Conservation (phyloP, 768 basidiomycete species). For the Macrolepiota fuliginosa region DNA sequence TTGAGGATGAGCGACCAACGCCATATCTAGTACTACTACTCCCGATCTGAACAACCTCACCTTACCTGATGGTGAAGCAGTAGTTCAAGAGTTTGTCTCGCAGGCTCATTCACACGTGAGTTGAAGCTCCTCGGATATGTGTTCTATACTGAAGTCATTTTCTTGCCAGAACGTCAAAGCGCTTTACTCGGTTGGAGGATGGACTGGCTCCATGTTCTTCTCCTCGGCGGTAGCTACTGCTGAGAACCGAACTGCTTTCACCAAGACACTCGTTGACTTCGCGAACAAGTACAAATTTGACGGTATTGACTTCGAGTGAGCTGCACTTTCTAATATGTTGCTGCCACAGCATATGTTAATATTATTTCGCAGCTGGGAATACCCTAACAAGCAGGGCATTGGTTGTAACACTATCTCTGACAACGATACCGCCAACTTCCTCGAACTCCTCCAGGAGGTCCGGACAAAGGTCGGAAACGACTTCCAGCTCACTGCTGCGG, state of each 20-base stretch:
- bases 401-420: conserved; percentile 63
- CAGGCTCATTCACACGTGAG: conserved; percentile 41
- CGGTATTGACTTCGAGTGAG: conserved; percentile 56
- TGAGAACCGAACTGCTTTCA: conserved; percentile 59
- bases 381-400: conserved; percentile 66
- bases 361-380: conserved; percentile 67
- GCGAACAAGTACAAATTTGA: conserved; percentile 51
- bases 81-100: conserved; percentile 56
- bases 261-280: conserved; percentile 52
- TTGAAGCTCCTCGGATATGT: not conserved
- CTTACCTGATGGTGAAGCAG: conserved; percentile 39
- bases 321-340: conserved; percentile 1
- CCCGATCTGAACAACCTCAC: conserved; percentile 31
- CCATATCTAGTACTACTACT: conserved; percentile 5
- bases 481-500: conserved; percentile 55
- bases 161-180: conserved; percentile 51
- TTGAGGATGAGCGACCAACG: not conserved
- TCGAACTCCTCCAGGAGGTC: conserved; percentile 73
- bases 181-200: conserved; percentile 65
- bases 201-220: conserved; percentile 62
- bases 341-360: not conserved
- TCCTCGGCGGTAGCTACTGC: conserved; percentile 59
- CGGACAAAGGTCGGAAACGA: conserved; percentile 50
- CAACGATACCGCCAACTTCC: conserved; percentile 75
- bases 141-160: not conserved